Percentiles rank a stretch among this genome's conserved stretches.
Conservation (phyloP, 495 filamentous ascomycete species). For the Daldinia vernicosa region DNA sequence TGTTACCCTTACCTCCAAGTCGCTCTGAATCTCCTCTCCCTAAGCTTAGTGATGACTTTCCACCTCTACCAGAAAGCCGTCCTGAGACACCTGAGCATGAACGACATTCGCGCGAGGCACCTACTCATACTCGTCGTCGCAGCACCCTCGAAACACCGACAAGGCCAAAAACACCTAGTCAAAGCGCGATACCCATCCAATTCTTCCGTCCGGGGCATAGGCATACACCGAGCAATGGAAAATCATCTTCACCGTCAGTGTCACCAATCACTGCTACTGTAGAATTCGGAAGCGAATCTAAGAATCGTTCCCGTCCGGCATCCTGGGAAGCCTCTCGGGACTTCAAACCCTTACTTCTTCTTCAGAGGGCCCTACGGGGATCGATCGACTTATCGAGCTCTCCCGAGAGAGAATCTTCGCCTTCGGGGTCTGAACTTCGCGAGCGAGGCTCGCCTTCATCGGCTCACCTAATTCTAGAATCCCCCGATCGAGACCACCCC, state of each 20-base stretch:
- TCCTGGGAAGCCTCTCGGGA: conserved; percentile 61
- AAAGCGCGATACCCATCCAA: conserved; percentile 61
- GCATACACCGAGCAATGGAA: conserved; percentile 50
- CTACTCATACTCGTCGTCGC: conserved; percentile 50
- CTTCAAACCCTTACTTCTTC: conserved; percentile 61
- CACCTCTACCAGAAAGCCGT: conserved; percentile 61
- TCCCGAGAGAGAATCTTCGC: conserved; percentile 30
- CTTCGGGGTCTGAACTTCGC: conserved; percentile 17
- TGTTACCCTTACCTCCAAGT: conserved; percentile 64
- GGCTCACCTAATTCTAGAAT: conserved; percentile 2
- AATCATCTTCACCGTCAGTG: conserved; percentile 49
- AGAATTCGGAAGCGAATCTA: conserved; percentile 45
- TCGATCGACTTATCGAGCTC: conserved; percentile 24
- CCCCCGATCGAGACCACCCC: conserved; percentile 8
- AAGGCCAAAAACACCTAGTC: conserved; percentile 55
- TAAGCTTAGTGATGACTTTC: conserved; percentile 49
- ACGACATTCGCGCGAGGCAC: conserved; percentile 37
- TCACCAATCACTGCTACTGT: conserved; percentile 46
- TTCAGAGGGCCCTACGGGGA: conserved; percentile 47
- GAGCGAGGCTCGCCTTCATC: conserved; percentile 8
- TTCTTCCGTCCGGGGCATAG: conserved; percentile 59
- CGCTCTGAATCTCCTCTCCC: conserved; percentile 55
- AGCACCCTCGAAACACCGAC: conserved; percentile 48
- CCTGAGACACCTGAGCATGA: conserved; percentile 55
- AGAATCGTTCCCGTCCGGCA: conserved; percentile 53